Conservation (phyloP, 2,329 filamentous ascomycete genomes). For the Cytospora leucostoma region DNA sequence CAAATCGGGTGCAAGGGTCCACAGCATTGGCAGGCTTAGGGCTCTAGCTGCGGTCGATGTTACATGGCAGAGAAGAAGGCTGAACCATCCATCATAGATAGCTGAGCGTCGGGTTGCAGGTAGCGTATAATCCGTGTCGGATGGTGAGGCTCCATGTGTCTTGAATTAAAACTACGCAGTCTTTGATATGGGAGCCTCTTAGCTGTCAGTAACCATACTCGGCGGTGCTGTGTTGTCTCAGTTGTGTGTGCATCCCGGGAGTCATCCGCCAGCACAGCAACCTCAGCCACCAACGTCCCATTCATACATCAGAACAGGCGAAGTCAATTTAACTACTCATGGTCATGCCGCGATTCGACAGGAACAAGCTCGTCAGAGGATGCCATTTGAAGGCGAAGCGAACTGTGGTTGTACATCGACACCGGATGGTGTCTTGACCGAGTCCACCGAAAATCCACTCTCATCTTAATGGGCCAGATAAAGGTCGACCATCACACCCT, state of each 20-base stretch:
- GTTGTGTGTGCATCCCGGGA: constrained; percentile 12
- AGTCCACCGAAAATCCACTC: constrained; percentile 14
- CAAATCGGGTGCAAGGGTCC: not conserved
- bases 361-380: not conserved
- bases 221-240: constrained; percentile 14
- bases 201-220: constrained; percentile 8
- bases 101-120: constrained; percentile 10
- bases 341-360: constrained; percentile 1
- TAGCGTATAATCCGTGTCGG: not conserved
- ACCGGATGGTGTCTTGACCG: not conserved
- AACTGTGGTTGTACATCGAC: not conserved
- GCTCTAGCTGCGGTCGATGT: not conserved
- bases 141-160: not conserved
- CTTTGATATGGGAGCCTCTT: constrained; percentile 5
- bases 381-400: not conserved
- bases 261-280: constrained; percentile 18
- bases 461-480: constrained; percentile 13
- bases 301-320: constrained; percentile 3
- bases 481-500: not conserved
- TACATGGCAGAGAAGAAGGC: constrained; percentile 1
- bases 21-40: not conserved
- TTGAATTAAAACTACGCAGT: constrained; percentile 3
- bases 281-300: constrained; percentile 5
- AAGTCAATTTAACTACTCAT: not conserved
- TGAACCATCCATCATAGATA: not conserved